phyloP scores from a whole-genome alignment of 139 green algal species.

The Chlamydomonas sp. region DNA sequence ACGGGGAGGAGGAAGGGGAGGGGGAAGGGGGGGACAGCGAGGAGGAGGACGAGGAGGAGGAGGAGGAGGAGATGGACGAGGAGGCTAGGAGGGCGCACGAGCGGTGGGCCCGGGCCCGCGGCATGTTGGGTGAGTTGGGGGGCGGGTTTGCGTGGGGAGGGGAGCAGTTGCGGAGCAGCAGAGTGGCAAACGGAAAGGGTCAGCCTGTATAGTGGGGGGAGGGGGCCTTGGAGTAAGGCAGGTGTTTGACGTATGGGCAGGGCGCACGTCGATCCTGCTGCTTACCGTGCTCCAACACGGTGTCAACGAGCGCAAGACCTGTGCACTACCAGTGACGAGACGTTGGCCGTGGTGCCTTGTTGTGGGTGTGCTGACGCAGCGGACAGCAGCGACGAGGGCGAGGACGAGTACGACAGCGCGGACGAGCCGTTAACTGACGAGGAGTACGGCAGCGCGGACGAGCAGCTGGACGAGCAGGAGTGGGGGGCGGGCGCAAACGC shows the following conservation, averaged over 20 bases:
- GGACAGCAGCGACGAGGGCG: conserved; percentile 40
- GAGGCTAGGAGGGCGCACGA: conserved; percentile 29
- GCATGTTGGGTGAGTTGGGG: conserved; percentile 49
- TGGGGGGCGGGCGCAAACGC: conserved; percentile 62
- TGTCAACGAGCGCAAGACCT: no score
- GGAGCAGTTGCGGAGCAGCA: background rate
- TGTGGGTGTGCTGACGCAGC: background rate
- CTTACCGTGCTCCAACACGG: no score
- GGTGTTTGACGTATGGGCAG: no score
- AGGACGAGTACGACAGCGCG: conserved; percentile 45
- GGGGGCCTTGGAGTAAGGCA: no score
- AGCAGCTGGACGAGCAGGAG: conserved; percentile 12
- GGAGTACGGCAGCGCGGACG: conserved; percentile 46
- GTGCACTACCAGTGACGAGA: no score
- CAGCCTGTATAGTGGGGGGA: no score
- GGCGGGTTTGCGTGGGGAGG: background rate
- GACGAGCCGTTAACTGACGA: conserved; percentile 50
- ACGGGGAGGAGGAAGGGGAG: conserved; percentile 11
- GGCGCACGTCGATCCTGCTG: no score
- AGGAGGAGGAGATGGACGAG: conserved; percentile 34
- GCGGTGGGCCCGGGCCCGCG: conserved; percentile 71
- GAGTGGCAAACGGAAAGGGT: background rate
- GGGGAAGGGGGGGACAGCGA: conserved; percentile 33
- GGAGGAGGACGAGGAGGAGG: conserved; percentile 33
- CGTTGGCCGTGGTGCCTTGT: no score